Percentiles rank a stretch among this genome's conserved stretches.
Conservation (phyloP, 495 filamentous ascomycete species). For the Tuber brumale region DNA sequence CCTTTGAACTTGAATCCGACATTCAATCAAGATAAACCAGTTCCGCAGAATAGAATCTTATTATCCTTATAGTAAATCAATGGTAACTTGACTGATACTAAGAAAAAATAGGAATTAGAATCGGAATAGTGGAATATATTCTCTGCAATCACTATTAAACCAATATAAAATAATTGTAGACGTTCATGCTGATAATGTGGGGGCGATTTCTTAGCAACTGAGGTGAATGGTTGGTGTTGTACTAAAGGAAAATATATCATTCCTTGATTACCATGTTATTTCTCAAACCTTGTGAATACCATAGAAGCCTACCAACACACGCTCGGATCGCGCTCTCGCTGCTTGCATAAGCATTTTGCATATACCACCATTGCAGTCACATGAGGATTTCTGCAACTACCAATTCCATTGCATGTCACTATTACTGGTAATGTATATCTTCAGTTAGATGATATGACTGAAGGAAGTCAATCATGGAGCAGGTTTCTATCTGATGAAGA, state of each 20-base stretch:
- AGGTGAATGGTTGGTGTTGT: constrained; percentile 15
- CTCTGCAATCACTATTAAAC: too few relatives aligned
- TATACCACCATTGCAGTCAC: constrained; percentile 14
- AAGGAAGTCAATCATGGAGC: constrained; percentile 14
- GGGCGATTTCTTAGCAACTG: too few relatives aligned
- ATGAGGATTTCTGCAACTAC: constrained; percentile 14
- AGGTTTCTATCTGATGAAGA: constrained; percentile 3
- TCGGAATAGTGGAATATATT: too few relatives aligned
- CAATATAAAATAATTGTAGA: too few relatives aligned
- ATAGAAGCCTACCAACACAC: too few relatives aligned
- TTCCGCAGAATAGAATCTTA: too few relatives aligned
- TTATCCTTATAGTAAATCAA: too few relatives aligned
- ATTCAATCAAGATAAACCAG: too few relatives aligned
- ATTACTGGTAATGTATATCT: constrained; percentile 13
- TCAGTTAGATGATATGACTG: constrained; percentile 9
- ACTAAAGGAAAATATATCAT: not conserved
- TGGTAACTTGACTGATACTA: too few relatives aligned
- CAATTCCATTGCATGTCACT: not conserved
- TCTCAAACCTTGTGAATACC: not conserved
- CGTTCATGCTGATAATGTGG: too few relatives aligned
- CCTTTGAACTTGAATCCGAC: too few relatives aligned
- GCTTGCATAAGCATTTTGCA: not conserved
- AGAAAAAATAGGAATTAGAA: too few relatives aligned
- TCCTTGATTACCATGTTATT: not conserved
- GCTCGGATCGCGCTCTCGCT: not conserved